Conservation (phyloP, 1,284 basidiomycete genomes). For the Schizophyllum amplum region DNA sequence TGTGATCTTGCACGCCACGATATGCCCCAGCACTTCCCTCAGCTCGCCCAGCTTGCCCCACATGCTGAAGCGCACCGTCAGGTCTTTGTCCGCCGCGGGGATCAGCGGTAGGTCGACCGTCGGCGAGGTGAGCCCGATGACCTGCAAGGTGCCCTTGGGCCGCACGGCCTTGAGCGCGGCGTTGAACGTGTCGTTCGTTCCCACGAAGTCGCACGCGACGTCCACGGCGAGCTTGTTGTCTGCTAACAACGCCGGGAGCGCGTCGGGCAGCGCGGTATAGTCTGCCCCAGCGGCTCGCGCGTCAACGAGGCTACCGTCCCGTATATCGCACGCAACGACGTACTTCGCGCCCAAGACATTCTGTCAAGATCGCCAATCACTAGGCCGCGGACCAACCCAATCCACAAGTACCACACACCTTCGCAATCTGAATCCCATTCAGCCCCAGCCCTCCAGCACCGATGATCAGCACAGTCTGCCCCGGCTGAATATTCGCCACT, state of each 20-base stretch:
- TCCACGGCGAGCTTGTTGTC: not conserved
- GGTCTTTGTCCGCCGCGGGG: conserved; percentile 2
- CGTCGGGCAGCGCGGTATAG: not conserved
- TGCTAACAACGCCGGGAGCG: not conserved
- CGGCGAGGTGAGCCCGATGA: conserved; percentile 2
- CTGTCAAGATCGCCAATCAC: no score
- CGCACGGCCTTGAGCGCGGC: not conserved
- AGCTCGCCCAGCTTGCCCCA: conserved; percentile 3
- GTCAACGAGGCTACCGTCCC: not conserved
- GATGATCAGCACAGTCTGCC: conserved; percentile 6
- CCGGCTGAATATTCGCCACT: not conserved
- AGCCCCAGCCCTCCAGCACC: conserved; percentile 6
- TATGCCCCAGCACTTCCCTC: not conserved
- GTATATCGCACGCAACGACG: not conserved
- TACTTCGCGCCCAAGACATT: not conserved
- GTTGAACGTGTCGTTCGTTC: not conserved
- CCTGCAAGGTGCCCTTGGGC: conserved; percentile 1
- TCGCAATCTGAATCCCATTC: conserved; percentile 7
- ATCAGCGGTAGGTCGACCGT: not conserved
- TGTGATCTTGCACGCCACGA: not conserved
- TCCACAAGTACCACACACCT: not conserved
- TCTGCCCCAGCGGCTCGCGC: not conserved
- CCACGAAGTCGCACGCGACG: conserved; percentile 7
- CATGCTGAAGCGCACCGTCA: conserved; percentile 2
- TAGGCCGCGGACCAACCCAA: no score